Evolutionary conservation across 257 asterid species (phyloP), one percentile per base, ranked within the genome.

Genomic region (Solanum megistacrolobum): DNA sequence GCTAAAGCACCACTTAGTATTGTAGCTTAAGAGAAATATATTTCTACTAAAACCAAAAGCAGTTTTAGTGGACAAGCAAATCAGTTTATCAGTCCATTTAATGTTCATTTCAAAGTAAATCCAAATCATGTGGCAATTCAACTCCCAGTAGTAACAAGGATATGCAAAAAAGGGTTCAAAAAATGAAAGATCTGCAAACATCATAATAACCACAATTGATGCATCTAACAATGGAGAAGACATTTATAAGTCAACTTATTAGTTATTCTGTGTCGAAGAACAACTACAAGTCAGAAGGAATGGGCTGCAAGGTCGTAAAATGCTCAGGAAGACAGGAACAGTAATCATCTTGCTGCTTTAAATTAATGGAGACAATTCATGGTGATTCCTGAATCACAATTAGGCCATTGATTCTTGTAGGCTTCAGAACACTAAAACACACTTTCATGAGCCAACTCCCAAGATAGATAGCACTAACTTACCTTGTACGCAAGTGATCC

Each of bases 331-430:
- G n/a, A 18, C 62, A 18, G 23, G 69, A 81, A 81, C 62, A 41
- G 65, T 79, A 79, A 79, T 79, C 39, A 69, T 58, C 87, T 84
- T 83, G 86, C 84, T 83, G 55, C 87, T 21, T 85, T 12, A 48
- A 62, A 71, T 62, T 29, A 66, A 81, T 7, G 74, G 87, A 87
- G 55, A 62, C 9, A 66, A 89, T 55, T 25, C 31, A 73, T 43
- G 68, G 31, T 68, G 83, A 39, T 55, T 65, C 87, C 74, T 62
- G 65, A 69, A 88, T 55, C 84, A 25, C n/a, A 41, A 39, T 5
- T 38, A 41, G 84, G n/a, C 36, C 18, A 39, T 39, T n/a, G 12
- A 78, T 27, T 78, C 84, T 41, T 41, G 29, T 41, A 78, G 36
- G 84, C 16, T 41, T 86, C 75, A 79, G 38, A 32, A 36, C 39